Evolutionary conservation across 352 stramenopile genomes (phyloP), one percentile per base, ranked within the genome.

Genomic region (Phytopythium montanum): DNA sequence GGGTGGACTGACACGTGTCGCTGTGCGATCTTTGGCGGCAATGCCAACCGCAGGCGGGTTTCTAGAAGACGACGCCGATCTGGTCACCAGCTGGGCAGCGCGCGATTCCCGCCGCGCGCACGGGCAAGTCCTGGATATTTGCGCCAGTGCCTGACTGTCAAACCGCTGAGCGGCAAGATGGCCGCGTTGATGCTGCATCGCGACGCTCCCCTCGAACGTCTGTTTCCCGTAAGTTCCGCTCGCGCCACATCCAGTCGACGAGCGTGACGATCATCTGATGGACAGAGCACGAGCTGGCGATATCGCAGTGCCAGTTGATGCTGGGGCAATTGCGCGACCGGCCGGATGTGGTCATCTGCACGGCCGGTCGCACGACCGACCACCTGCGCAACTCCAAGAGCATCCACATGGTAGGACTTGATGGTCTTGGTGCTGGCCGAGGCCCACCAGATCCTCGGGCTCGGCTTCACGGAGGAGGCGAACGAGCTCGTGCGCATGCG

Each of bases 391-490:
- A 99, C 77, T 98, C 94, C 2, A 85, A 90, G 68, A 96, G 87
- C 60, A 95, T 99, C 38, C 88, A 98, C 66, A 87, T 99, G 72
- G 96, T n/a, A 99, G 68, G 96, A 99, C 65, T 72, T 99, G 12
- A 96, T 99, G 70, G 98, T 99, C 54, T 70, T 99, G 26, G 95
- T 99, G 38, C 70, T 96, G 49, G 88, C 96, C 59, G 88, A 96
- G 80, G 87, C 87, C 21, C 97, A 99, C 81, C 88, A 97, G 1
- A 69, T 99, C 38, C 76, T 99, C 25, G 97, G 99, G 65, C 78
- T 99, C 42, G 98, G 97, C 33, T 99, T 99, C 76, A 95, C 96
- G 23, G 97, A 99, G 45, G 97, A 99, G 81, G 93, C 94, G 19
- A 71, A 93, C 26, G 93, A 99, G 75, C 80, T 99, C 23, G 81